phyloP scores from a whole-genome alignment of 768 basidiomycete species.

The Pulveroboletus sp. region DNA sequence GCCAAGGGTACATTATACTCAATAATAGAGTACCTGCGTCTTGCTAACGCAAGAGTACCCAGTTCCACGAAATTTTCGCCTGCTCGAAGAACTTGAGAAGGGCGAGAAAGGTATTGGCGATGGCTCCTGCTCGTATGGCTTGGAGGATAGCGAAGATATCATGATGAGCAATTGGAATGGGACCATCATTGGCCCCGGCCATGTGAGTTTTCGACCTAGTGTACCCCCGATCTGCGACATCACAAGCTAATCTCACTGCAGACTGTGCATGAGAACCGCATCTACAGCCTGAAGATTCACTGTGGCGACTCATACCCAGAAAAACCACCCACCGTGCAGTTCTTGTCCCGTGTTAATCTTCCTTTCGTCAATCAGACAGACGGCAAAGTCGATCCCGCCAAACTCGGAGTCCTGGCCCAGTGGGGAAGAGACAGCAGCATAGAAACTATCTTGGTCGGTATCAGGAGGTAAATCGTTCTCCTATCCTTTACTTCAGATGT shows the following conservation, averaged over 20 bases:
- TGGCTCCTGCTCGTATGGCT: slow-evolving; percentile 94
- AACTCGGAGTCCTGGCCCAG: slow-evolving; percentile 63
- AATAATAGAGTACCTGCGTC: background rate
- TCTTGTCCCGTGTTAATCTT: slow-evolving; percentile 86
- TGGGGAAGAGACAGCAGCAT: slow-evolving; percentile 80
- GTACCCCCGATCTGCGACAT: slow-evolving; percentile 9
- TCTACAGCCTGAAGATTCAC: slow-evolving; percentile 89
- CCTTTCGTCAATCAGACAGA: slow-evolving; percentile 78
- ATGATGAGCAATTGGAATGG: slow-evolving; percentile 99
- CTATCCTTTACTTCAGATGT: background rate
- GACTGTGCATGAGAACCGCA: slow-evolving; percentile 98
- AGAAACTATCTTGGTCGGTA: slow-evolving; percentile 88
- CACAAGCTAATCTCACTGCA: slow-evolving; percentile 30
- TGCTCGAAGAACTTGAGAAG: slow-evolving; percentile 98
- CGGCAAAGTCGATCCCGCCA: slow-evolving; percentile 73
- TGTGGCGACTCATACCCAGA: slow-evolving; percentile 80
- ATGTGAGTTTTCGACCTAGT: slow-evolving; percentile 52
- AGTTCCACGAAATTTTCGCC: slow-evolving; percentile 96
- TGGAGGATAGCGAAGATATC: slow-evolving; percentile 94
- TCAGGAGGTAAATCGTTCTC: slow-evolving; percentile 60
- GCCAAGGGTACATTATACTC: slow-evolving; percentile 43
- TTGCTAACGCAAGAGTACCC: slow-evolving; percentile 4
- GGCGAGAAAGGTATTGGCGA: slow-evolving; percentile 99
- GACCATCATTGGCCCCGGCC: slow-evolving; percentile 97
- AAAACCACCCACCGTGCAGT: slow-evolving; percentile 71